Conservation (phyloP, 2,329 filamentous ascomycete species). For the Sclerotinia nivalis region DNA sequence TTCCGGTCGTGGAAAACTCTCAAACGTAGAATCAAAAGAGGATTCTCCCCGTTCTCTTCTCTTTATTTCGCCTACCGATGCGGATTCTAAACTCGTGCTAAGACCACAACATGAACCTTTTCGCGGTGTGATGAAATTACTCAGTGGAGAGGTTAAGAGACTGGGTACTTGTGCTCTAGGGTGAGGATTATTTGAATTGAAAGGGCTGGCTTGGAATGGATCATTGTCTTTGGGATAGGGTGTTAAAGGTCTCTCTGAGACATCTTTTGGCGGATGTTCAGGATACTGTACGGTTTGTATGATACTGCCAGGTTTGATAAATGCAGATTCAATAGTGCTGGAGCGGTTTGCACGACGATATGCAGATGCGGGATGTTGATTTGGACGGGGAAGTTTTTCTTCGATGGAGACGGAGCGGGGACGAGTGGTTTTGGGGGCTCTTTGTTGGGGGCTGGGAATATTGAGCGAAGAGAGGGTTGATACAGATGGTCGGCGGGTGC, state of each 20-base stretch:
- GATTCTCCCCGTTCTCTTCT: neutral
- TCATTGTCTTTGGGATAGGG: slow-evolving; percentile 27
- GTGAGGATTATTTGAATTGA: neutral
- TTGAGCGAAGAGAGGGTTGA: neutral
- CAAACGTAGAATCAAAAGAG: slow-evolving; percentile 6
- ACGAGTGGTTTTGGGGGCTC: neutral
- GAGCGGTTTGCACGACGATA: slow-evolving; percentile 21
- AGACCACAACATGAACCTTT: slow-evolving; percentile 15
- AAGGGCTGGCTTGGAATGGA: slow-evolving; percentile 2
- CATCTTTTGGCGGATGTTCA: slow-evolving; percentile 13
- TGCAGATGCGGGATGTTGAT: slow-evolving; percentile 2
- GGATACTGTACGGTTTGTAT: neutral
- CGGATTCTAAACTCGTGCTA: neutral
- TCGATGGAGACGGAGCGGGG: slow-evolving; percentile 23
- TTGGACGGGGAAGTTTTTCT: slow-evolving; percentile 10
- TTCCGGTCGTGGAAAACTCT: slow-evolving; percentile 18
- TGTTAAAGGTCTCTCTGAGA: slow-evolving; percentile 25
- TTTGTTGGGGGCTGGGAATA: neutral
- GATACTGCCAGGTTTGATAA: neutral
- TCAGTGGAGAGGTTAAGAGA: neutral
- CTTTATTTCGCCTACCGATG: neutral
- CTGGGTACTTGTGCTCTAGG: neutral
- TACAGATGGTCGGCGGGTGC: slow-evolving; percentile 9
- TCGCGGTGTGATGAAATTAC: neutral
- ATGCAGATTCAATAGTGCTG: slow-evolving; percentile 20